Conservation (phyloP, 202 grass and related monocot species). For the Zizania palustris region DNA sequence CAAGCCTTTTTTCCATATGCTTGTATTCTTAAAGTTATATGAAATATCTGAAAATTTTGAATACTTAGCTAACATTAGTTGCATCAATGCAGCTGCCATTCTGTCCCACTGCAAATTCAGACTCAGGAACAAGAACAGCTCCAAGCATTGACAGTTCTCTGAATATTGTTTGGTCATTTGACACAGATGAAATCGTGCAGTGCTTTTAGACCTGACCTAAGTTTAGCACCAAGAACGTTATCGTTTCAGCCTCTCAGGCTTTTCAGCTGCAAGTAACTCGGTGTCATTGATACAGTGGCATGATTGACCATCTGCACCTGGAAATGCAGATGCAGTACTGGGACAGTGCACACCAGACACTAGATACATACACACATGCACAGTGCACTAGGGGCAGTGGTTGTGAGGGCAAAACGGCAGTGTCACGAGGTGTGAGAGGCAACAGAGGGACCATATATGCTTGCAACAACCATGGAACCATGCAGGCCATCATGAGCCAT, state of each 20-base stretch:
- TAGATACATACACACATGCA: neutral
- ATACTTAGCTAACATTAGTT: neutral
- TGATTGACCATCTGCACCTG: neutral
- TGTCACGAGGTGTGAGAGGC: slow-evolving; percentile 38
- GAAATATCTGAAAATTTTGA: no score
- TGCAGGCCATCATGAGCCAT: neutral
- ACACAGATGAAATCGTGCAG: neutral
- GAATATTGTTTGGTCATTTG: neutral
- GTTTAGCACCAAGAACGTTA: neutral
- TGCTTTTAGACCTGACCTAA: neutral
- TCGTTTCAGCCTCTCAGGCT: neutral
- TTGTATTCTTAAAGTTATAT: neutral
- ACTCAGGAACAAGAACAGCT: neutral
- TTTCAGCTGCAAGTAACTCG: neutral
- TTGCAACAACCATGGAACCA: slow-evolving; percentile 24
- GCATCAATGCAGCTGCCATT: neutral
- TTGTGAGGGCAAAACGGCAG: slow-evolving; percentile 31
- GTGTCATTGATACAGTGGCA: neutral
- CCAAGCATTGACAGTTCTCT: neutral
- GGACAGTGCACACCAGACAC: neutral
- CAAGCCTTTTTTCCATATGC: neutral
- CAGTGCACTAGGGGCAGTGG: neutral
- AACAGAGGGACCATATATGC: slow-evolving; percentile 37
- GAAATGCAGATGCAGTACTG: neutral
- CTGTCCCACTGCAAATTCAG: neutral